Evolutionary conservation across 1,139 yeast species (phyloP).

Genomic region (Pneumocystis murina): DNA sequence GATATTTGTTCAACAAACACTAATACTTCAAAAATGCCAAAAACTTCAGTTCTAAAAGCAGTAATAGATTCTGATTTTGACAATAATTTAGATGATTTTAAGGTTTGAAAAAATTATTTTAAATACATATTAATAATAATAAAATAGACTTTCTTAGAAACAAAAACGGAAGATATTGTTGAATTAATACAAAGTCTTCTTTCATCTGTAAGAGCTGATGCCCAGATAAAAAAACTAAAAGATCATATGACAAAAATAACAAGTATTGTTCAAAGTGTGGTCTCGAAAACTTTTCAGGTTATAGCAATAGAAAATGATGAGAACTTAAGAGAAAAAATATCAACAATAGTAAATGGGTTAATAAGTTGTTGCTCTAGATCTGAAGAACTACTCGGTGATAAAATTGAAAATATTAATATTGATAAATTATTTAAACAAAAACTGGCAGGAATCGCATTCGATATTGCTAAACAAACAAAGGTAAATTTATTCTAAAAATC

Average conservation of each 20-base stretch:
- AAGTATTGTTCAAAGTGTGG: constrained; percentile 68
- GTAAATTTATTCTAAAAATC: constrained; percentile 33
- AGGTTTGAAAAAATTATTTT: not conserved
- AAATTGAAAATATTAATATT: constrained; percentile 52
- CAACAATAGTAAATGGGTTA: constrained; percentile 4
- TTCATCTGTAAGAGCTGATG: constrained; percentile 27
- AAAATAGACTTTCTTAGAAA: constrained; percentile 71
- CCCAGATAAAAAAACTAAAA: constrained; percentile 61
- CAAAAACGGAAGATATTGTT: constrained; percentile 84
- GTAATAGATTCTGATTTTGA: not conserved
- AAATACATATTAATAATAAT: not conserved
- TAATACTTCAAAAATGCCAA: not conserved
- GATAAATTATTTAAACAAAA: constrained; percentile 84
- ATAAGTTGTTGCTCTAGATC: constrained; percentile 6
- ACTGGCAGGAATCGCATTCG: constrained; percentile 88
- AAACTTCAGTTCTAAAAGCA: not conserved
- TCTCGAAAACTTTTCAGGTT: constrained; percentile 67
- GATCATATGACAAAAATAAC: constrained; percentile 65
- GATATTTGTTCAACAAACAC: not conserved
- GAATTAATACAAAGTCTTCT: constrained; percentile 74
- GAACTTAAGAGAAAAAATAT: constrained; percentile 1
- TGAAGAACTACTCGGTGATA: constrained; percentile 12
- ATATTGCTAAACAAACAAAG: constrained; percentile 88
- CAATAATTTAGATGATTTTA: not conserved
- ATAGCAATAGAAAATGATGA: constrained; percentile 30